A percentile compares a stretch with the other conserved stretches of the same genome.
Conservation (phyloP, 2,329 filamentous ascomycete genomes). For the Phialophora verrucosa region DNA sequence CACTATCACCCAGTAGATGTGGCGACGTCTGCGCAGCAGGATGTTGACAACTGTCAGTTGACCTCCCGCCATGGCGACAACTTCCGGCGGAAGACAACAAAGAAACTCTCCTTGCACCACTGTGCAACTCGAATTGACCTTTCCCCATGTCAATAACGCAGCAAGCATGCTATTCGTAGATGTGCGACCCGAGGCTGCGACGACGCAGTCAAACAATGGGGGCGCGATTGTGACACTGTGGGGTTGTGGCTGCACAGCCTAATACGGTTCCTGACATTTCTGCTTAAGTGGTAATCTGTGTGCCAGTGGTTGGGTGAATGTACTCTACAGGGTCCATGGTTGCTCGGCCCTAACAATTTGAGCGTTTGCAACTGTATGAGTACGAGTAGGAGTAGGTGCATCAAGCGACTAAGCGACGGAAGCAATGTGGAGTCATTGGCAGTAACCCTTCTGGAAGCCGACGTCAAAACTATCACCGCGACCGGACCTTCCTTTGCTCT, state of each 20-base stretch:
- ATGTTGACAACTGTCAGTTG: background rate
- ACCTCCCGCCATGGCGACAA: background rate
- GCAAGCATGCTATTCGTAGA: background rate
- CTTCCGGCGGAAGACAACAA: background rate
- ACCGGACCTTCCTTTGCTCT: background rate
- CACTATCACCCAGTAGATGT: background rate
- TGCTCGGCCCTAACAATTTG: too few species aligned
- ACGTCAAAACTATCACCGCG: background rate
- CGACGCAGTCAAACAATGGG: background rate
- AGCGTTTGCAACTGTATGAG: background rate
- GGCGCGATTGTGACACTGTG: background rate
- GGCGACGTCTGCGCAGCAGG: background rate
- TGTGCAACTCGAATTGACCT: background rate
- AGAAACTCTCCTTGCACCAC: background rate
- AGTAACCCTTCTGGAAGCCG: background rate
- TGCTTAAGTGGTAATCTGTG: too few species aligned
- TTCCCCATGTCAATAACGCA: background rate
- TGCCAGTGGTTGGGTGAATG: too few species aligned
- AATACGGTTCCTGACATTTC: too few species aligned
- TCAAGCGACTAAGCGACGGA: background rate
- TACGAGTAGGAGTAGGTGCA: background rate
- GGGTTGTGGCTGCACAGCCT: background rate
- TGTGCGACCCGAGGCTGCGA: background rate
- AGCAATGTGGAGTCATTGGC: background rate
- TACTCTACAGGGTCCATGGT: too few species aligned